phyloP scores from a whole-genome alignment of 177 flowering plant species.

The Telopea speciosissima region DNA sequence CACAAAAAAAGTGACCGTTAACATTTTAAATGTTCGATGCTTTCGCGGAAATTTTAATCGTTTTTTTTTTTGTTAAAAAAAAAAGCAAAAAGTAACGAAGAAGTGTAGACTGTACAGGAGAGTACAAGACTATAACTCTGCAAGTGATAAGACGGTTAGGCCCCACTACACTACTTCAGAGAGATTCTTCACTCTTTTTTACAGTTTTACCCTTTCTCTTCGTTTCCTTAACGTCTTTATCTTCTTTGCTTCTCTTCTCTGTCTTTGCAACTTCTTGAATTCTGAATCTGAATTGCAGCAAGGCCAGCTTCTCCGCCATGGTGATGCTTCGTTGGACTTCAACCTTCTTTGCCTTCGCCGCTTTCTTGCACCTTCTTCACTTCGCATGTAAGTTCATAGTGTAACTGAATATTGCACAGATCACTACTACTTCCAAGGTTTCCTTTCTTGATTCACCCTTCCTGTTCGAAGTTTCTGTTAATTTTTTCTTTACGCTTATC shows the following conservation, averaged over 20 bases:
- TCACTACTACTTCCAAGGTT: neutral
- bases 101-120: too few relatives aligned
- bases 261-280: neutral
- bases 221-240: neutral
- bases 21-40: too few relatives aligned
- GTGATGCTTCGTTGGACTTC: conserved; percentile 6
- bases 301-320: conserved; percentile 11
- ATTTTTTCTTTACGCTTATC: too few relatives aligned
- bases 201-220: neutral
- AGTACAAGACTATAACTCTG: too few relatives aligned
- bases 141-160: too few relatives aligned
- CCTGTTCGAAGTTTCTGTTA: neutral
- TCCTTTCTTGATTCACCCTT: neutral
- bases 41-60: too few relatives aligned
- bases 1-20: too few relatives aligned
- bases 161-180: too few relatives aligned
- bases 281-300: neutral
- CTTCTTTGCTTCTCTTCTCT: neutral
- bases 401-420: neutral
- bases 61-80: too few relatives aligned
- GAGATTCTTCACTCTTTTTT: too few relatives aligned
- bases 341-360: conserved; percentile 5
- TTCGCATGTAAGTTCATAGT: conserved; percentile 18
- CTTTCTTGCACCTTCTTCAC: conserved; percentile 10
- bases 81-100: too few relatives aligned